Evolutionary conservation across 768 basidiomycete genomes (phyloP).

Genomic region (Termitomyces bulborhizus): DNA sequence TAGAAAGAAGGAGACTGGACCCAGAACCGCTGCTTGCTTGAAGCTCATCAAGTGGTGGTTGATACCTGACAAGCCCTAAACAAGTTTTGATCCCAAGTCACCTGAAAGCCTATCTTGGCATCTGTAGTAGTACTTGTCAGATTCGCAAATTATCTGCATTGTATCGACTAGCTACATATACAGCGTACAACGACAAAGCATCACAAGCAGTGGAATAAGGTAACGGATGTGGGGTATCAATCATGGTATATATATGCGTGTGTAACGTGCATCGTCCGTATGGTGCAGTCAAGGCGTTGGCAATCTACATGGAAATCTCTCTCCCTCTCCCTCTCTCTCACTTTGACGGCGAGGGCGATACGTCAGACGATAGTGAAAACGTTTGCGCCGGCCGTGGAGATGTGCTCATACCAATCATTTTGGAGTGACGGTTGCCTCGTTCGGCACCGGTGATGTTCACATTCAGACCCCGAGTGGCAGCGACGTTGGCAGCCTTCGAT

Average conservation of each 20-base stretch:
- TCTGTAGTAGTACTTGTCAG: background rate
- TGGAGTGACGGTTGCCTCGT: slow-evolving; percentile 57
- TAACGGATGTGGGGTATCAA: slow-evolving; percentile 11
- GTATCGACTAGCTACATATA: slow-evolving; percentile 1
- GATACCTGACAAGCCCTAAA: background rate
- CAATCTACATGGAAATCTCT: background rate
- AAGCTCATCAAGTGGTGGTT: slow-evolving; percentile 62
- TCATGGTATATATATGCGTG: slow-evolving; percentile 12
- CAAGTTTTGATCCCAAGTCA: background rate
- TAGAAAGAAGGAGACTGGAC: slow-evolving; percentile 85
- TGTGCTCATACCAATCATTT: slow-evolving; percentile 56
- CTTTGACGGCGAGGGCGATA: slow-evolving; percentile 18
- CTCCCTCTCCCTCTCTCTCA: slow-evolving; percentile 8
- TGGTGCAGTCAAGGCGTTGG: slow-evolving; percentile 7
- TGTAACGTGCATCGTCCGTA: slow-evolving; percentile 2
- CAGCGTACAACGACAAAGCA: slow-evolving; percentile 4
- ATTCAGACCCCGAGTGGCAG: slow-evolving; percentile 68
- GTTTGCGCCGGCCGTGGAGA: slow-evolving; percentile 36
- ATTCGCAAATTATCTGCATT: background rate
- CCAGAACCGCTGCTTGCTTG: slow-evolving; percentile 81
- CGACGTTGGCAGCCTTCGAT: slow-evolving; percentile 52
- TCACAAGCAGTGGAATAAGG: slow-evolving; percentile 10
- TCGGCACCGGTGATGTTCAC: slow-evolving; percentile 45
- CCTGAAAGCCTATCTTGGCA: background rate
- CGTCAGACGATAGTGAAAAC: slow-evolving; percentile 18